Evolutionary conservation across 257 asterid genomes (phyloP).

Genomic region (Petunia axillaris): DNA sequence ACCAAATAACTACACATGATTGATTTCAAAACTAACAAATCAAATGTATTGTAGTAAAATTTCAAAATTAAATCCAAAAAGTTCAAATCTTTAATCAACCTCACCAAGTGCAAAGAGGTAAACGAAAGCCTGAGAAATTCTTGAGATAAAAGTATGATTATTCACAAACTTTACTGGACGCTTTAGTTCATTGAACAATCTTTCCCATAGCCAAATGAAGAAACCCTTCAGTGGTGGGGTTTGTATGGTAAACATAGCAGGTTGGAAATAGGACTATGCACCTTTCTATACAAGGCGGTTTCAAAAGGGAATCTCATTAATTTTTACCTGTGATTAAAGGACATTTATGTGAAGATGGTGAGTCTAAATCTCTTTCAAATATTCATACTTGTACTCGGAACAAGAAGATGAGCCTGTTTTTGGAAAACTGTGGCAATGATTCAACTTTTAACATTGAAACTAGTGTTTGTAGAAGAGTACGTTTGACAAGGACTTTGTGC

Average conservation of each 20-base stretch:
- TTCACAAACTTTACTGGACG: background rate
- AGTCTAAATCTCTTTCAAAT: background rate
- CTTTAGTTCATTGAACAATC: background rate
- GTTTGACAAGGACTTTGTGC: background rate
- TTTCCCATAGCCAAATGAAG: background rate
- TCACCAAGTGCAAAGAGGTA: background rate
- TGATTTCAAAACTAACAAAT: no score
- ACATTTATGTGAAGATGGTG: background rate
- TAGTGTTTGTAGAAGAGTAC: background rate
- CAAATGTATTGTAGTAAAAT: no score
- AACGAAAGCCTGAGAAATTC: background rate
- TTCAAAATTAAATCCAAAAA: no score
- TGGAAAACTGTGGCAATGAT: background rate
- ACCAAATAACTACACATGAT: no score
- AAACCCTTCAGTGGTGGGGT: background rate
- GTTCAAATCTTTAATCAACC: no score
- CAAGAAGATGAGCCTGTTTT: background rate
- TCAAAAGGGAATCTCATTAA: background rate
- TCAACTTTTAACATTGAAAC: background rate
- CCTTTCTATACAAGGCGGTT: background rate
- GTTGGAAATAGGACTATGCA: background rate
- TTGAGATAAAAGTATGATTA: no score
- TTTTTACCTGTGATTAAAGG: background rate
- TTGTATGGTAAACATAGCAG: background rate
- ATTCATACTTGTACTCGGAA: constrained; percentile 5